A percentile compares a stretch with the other conserved stretches of the same genome.
These are phyloP conservation scores for Verticillium isaacii DNA, from an alignment of 2,329 filamentous ascomycete species.

Conservation along the genomic window DNA sequence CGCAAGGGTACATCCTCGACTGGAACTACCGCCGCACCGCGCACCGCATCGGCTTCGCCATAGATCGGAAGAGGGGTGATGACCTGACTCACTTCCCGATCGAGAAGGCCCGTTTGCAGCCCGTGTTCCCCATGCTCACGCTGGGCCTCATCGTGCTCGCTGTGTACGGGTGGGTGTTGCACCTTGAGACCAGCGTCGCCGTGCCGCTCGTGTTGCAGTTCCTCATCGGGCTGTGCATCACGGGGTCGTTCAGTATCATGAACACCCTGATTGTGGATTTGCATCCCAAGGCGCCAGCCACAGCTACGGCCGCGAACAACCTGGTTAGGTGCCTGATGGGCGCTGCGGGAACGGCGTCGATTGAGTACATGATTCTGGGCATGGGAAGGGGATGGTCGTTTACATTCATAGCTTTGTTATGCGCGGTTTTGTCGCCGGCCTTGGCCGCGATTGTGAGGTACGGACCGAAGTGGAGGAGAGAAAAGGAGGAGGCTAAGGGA, in stretches of 20 bases:
- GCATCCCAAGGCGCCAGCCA: constrained; percentile 55
- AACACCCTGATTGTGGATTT: constrained; percentile 60
- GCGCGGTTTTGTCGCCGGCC: constrained; percentile 41
- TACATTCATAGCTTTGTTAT: constrained; percentile 51
- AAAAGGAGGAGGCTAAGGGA: constrained; percentile 26
- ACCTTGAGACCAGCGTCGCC: constrained; percentile 45
- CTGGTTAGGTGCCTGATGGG: constrained; percentile 57
- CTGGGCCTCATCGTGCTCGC: constrained; percentile 49
- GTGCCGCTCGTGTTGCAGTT: constrained; percentile 53
- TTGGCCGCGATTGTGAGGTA: constrained; percentile 43
- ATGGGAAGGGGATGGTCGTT: constrained; percentile 61
- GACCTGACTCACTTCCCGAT: constrained; percentile 49
- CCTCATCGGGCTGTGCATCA: constrained; percentile 51
- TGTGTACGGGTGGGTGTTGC: constrained; percentile 53
- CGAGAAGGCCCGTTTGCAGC: constrained; percentile 49
- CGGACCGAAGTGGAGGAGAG: constrained; percentile 46
- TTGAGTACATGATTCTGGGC: constrained; percentile 51
- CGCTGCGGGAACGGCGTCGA: constrained; percentile 53
- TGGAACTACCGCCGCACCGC: constrained; percentile 71
- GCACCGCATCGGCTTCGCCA: constrained; percentile 51
- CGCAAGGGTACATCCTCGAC: constrained; percentile 54
- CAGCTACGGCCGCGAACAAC: constrained; percentile 60
- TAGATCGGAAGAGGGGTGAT: constrained; percentile 54
- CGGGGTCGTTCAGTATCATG: constrained; percentile 59
- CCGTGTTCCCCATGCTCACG: constrained; percentile 48